These are phyloP conservation scores for Penicillium paxilli DNA, from an alignment of 495 filamentous ascomycete genomes.

Conservation along the genomic window DNA sequence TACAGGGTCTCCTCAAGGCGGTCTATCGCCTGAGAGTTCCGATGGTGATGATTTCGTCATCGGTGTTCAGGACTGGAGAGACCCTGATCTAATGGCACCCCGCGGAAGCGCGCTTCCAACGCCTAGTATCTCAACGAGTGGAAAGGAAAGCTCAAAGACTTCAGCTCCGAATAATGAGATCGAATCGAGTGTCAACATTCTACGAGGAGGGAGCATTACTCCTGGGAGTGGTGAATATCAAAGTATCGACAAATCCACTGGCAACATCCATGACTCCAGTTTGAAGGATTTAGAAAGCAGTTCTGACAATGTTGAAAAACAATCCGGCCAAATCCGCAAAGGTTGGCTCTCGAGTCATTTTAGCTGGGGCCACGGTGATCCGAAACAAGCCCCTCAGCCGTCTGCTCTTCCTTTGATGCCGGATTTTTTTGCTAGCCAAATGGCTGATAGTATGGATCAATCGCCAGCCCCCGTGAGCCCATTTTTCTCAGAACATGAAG, in stretches of 20 bases:
- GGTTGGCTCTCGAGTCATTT: conserved; percentile 44
- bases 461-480: conserved; percentile 10
- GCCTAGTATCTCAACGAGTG: conserved; percentile 22
- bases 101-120: conserved; percentile 31
- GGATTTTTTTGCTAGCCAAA: conserved; percentile 4
- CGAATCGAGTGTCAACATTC: conserved; percentile 37
- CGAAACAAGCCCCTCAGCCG: conserved; percentile 12
- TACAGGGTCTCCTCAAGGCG: neutral
- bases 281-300: conserved; percentile 9
- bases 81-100: conserved; percentile 68
- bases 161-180: conserved; percentile 27
- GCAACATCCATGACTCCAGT: conserved; percentile 15
- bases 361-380: conserved; percentile 25
- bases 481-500: conserved; percentile 61
- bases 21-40: conserved; percentile 19
- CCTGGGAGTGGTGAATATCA: conserved; percentile 77
- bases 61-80: conserved; percentile 90
- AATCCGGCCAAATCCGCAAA: conserved; percentile 10
- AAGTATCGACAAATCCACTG: conserved; percentile 33
- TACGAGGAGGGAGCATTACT: conserved; percentile 70
- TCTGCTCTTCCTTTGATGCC: conserved; percentile 8
- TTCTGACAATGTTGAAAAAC: neutral
- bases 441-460: conserved; percentile 12
- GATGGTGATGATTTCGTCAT: conserved; percentile 79
- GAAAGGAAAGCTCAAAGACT: conserved; percentile 23